Evolutionary conservation across 192 early-diverging fungal species (phyloP).

Genomic region (Coemansia aciculifera): DNA sequence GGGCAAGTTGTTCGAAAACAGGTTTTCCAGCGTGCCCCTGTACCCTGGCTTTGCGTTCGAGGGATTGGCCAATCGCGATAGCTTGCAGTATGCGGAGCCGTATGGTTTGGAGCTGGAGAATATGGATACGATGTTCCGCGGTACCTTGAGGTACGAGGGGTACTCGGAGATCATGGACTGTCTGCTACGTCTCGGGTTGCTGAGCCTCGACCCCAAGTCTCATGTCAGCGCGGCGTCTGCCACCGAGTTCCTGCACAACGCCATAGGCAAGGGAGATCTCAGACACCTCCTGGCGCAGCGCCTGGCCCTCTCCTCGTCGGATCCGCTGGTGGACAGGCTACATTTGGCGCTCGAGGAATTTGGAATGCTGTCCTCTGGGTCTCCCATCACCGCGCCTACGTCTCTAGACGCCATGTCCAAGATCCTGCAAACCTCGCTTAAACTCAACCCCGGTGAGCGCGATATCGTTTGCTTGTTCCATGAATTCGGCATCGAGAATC

Average conservation of each 20-base stretch:
- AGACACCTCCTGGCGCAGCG: conserved; percentile 3
- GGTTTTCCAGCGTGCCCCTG: conserved; percentile 73
- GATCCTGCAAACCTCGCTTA: conserved; percentile 75
- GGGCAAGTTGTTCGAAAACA: conserved; percentile 65
- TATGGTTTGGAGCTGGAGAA: conserved; percentile 77
- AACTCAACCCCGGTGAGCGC: conserved; percentile 75
- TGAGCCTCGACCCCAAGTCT: conserved; percentile 57
- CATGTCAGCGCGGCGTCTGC: conserved; percentile 28
- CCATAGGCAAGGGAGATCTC: conserved; percentile 11
- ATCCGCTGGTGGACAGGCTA: conserved; percentile 57
- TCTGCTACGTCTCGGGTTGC: conserved; percentile 75
- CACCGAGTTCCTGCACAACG: conserved; percentile 12
- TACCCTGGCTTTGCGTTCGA: conserved; percentile 90
- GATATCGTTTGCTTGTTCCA: conserved; percentile 96
- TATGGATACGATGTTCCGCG: conserved; percentile 91
- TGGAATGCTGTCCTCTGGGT: conserved; percentile 20
- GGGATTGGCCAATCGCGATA: conserved; percentile 94
- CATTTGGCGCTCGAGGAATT: conserved; percentile 62
- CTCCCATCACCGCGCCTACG: conserved; percentile 41
- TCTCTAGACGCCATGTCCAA: conserved; percentile 82
- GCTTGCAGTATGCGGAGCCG: conserved; percentile 79
- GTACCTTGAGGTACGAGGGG: conserved; percentile 90
- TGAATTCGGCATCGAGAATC: conserved; percentile 81
- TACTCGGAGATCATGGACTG: conserved; percentile 86
- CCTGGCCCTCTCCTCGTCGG: conserved; percentile 15